phyloP scores from a whole-genome alignment of 257 asterid species.

The Anisodus tanguticus region DNA sequence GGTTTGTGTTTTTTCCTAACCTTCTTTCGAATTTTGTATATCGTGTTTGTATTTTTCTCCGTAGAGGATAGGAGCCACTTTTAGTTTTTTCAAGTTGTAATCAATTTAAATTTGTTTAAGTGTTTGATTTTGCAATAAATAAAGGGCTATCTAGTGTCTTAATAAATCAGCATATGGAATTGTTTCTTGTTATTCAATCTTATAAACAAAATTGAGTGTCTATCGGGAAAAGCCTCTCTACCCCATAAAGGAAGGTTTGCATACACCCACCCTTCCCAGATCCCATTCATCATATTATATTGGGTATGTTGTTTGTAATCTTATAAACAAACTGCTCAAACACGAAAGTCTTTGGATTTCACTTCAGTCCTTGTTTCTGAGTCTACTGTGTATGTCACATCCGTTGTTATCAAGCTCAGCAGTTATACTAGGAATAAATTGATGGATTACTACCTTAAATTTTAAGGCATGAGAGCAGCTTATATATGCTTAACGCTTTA shows the following conservation, averaged over 20 bases:
- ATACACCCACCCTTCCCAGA: too few relatives aligned
- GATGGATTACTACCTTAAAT: not conserved
- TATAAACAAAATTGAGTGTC: too few relatives aligned
- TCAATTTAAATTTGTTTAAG: too few relatives aligned
- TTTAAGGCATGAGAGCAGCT: not conserved
- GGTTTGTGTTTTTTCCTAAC: slow-evolving; percentile 45
- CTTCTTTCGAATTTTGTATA: not conserved
- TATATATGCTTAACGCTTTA: not conserved
- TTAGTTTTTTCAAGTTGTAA: too few relatives aligned
- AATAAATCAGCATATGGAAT: too few relatives aligned
- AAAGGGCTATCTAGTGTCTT: too few relatives aligned
- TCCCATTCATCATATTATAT: too few relatives aligned
- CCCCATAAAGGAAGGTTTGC: too few relatives aligned
- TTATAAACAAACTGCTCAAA: not conserved
- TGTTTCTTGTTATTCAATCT: too few relatives aligned
- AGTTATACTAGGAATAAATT: not conserved
- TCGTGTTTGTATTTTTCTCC: not conserved
- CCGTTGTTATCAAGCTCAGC: not conserved
- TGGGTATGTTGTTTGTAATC: too few relatives aligned
- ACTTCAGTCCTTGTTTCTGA: not conserved
- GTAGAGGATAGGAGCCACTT: not conserved
- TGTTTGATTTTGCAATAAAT: too few relatives aligned
- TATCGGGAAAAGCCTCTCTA: too few relatives aligned
- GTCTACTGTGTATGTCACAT: not conserved
- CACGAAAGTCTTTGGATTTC: not conserved